These are phyloP conservation scores for Populus tomentosa DNA, from an alignment of 441 rosid species.

Conservation along the genomic window DNA sequence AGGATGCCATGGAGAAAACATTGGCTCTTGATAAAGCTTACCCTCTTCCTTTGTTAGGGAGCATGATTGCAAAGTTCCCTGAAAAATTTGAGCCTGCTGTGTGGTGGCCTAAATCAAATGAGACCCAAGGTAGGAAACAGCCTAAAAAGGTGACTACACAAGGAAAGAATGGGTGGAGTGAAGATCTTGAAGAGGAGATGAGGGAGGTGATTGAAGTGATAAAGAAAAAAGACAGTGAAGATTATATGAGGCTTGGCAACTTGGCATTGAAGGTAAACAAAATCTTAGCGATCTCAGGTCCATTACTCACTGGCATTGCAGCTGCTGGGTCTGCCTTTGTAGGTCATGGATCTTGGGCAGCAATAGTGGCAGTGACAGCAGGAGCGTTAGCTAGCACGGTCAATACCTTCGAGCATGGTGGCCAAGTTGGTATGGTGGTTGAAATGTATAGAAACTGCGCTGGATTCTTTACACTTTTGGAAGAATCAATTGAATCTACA, in stretches of 20 bases:
- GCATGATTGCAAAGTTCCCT: slow-evolving; percentile 68
- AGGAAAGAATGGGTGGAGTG: slow-evolving; percentile 15
- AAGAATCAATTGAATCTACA: slow-evolving; percentile 44
- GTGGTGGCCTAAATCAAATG: slow-evolving; percentile 54
- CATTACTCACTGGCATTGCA: slow-evolving; percentile 56
- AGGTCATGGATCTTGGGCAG: slow-evolving; percentile 32
- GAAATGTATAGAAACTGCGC: slow-evolving; percentile 79
- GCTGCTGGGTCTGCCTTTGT: slow-evolving; percentile 41
- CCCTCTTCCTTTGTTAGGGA: slow-evolving; percentile 59
- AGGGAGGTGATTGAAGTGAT: slow-evolving; percentile 39
- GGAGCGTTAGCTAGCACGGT: slow-evolving; percentile 54
- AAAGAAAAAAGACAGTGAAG: slow-evolving; percentile 55
- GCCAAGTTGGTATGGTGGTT: slow-evolving; percentile 77
- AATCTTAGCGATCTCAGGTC: slow-evolving; percentile 55
- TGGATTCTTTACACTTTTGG: slow-evolving; percentile 48
- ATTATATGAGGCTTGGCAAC: slow-evolving; percentile 54
- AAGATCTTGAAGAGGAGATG: slow-evolving; percentile 52
- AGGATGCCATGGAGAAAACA: slow-evolving; percentile 44
- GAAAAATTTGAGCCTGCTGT: slow-evolving; percentile 44
- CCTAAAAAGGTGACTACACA: not conserved
- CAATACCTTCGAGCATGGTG: slow-evolving; percentile 61
- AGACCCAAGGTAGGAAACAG: not conserved
- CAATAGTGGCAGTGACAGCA: slow-evolving; percentile 30
- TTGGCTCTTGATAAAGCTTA: slow-evolving; percentile 66
- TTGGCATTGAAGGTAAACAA: slow-evolving; percentile 52